Evolutionary conservation across 495 filamentous ascomycete species (phyloP), one percentile per base, ranked within the genome.

Genomic region (Aspergillus hancockii): DNA sequence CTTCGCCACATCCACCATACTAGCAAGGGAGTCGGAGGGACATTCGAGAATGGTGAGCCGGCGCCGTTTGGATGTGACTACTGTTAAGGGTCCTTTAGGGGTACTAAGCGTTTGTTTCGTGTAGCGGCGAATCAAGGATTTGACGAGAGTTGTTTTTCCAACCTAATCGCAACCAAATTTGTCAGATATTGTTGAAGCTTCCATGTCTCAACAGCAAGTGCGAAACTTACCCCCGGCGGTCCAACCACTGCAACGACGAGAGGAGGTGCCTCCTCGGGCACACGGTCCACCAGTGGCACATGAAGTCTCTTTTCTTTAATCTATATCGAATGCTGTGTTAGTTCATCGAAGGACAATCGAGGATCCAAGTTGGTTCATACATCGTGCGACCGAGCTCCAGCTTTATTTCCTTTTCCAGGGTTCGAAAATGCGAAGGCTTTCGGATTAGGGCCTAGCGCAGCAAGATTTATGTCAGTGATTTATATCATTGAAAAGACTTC

Each of bases 11-110:
- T 98, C 94, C 59, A 98, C 91, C 90, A 95, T 96, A 55, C 87
- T 89, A 31, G 93, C 92, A 50, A 98, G 84, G 25, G 85, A 88
- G 64, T 98, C 92, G 66, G 93, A 91, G 13, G 95, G 93, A 66
- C 91, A 97, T 86, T 98, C 94, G 64, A 98, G 74, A 72, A 98
- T 97, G 0, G 94, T 98, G 47, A 98, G 83, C 21, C 94, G 86
- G 67, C 94, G 87, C 58, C 88, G 85, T 74, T 97, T 97, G 32
- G 92, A 94, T 0, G 94, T 97, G 23, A 98, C 92, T 43, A 98
- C 86, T 1, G 94, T 98, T 60, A 98, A 86, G 12, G 94, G 94
- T 9, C 94, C 94, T 65, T 88, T 87, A 3, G 94, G 93, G 19
- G 92, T 84, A 60, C 90, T 88, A 18, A 98, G 84, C 9, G 90